phyloP scores from a whole-genome alignment of 257 asterid species.

The Fraxinus anomala region DNA sequence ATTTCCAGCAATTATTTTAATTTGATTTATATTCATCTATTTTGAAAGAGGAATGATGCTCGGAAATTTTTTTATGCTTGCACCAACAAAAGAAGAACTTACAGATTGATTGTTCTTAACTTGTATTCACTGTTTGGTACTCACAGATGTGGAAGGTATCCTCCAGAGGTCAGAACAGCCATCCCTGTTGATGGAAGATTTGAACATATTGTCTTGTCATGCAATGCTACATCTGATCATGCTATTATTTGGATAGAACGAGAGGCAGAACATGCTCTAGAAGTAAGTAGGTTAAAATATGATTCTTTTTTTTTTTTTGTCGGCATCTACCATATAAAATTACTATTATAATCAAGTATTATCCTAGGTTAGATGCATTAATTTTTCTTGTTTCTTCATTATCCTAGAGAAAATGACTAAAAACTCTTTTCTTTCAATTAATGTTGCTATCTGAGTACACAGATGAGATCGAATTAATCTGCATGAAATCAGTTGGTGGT shows the following conservation, averaged over 20 bases:
- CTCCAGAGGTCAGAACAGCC: constrained; percentile 95
- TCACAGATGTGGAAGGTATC: constrained; percentile 88
- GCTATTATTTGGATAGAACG: constrained; percentile 87
- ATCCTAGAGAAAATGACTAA: background rate
- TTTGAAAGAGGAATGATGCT: background rate
- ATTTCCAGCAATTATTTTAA: background rate
- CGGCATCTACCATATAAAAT: too few species aligned
- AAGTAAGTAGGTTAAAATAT: constrained; percentile 45
- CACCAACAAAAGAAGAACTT: background rate
- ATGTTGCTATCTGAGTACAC: background rate
- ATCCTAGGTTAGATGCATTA: background rate
- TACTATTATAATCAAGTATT: background rate
- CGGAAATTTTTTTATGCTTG: background rate
- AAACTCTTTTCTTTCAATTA: background rate
- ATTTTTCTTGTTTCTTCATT: background rate
- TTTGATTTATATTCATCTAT: background rate
- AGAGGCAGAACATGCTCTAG: constrained; percentile 78
- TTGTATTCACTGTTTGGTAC: constrained; percentile 12
- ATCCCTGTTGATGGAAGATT: constrained; percentile 98
- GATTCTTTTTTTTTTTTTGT: background rate
- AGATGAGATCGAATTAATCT: background rate
- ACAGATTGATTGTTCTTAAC: constrained; percentile 17
- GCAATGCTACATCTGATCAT: constrained; percentile 94
- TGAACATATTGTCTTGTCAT: constrained; percentile 88
- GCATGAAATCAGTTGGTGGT: background rate